Base-by-base conservation (phyloP, 768 basidiomycete genomes). In the Leucosporidium creatinivorum region DNA sequence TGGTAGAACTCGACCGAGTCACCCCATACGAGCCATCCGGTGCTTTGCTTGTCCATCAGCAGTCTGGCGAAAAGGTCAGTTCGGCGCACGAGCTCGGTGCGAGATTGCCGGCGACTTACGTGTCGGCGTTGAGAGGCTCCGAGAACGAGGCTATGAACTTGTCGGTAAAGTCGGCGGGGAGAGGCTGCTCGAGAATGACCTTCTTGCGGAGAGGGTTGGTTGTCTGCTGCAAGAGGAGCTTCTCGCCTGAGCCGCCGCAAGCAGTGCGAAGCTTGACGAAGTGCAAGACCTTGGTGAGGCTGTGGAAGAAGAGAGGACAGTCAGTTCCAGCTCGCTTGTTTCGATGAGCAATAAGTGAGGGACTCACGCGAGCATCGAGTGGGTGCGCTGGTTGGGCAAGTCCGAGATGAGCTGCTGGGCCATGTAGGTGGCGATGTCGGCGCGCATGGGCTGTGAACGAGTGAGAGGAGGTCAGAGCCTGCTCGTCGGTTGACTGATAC, bases 201-300 rank as follows among this genome's bases (percentile, higher is more conserved):
- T 76, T 70, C 3, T 87, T 78, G 4, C 80, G 75, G 50, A 89
- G 81, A 1, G 89, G 89, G 74, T 92, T 91, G 66, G 81, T 81
- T 63, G 83, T 84, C 51, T 82, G 82, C 70, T 83, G 84, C 7
- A 88, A 77, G 15, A 84, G 83, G 23, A 92, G 79, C 67, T 87
- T 86, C 48, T 81, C 79, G 39, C 84, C 81, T 18, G 81, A 80
- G 1, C 76, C 78, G 67, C 68, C 63, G 66, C 85, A 85, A 58
- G 85, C 83, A 1, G 90, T 88, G 54, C 90, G 84, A n/a, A 93
- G 74, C 78, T 92, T 93, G 79, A 93, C 81, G 76, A 86, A 85
- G 62, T 88, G 85, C 10, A 87, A 80, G 33, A 84, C 82, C 76
- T 91, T 91, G 82, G 89, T 88, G 18, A 89, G 78, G 1, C 87